A percentile compares a stretch with the other conserved stretches of the same genome.
These are phyloP conservation scores for Pseudomassariella vexata DNA, from an alignment of 2,329 filamentous ascomycete genomes.

Conservation along the genomic window DNA sequence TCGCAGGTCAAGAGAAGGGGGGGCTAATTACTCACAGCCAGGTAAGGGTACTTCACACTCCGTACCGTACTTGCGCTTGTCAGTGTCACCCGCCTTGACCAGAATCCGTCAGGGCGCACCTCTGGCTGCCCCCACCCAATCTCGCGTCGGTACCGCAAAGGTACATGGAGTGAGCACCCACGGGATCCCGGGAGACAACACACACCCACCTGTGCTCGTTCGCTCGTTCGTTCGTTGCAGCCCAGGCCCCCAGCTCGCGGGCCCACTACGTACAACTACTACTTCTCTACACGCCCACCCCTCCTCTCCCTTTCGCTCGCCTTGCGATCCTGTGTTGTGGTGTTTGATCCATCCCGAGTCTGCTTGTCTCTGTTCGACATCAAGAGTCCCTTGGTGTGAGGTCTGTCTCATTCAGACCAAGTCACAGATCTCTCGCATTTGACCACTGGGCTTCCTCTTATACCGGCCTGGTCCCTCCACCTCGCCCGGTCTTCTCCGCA, in stretches of 20 bases:
- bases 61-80: too few relatives aligned
- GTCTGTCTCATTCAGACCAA: conserved; percentile 25
- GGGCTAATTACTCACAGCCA: too few relatives aligned
- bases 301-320: conserved; percentile 23
- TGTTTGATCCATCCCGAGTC: conserved; percentile 26
- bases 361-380: conserved; percentile 23
- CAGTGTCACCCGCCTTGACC: conserved; percentile 21
- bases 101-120: conserved; percentile 14
- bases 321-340: conserved; percentile 23
- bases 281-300: conserved; percentile 25
- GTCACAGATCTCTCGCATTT: conserved; percentile 15
- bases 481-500: conserved; percentile 9
- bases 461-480: conserved; percentile 17
- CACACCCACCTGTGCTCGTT: conserved; percentile 6
- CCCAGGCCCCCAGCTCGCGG: too few relatives aligned
- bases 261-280: conserved; percentile 20
- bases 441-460: conserved; percentile 20
- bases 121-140: conserved; percentile 21
- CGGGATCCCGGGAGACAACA: conserved; percentile 16
- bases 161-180: conserved; percentile 19
- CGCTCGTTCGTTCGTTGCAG: too few relatives aligned
- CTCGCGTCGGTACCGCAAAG: conserved; percentile 20
- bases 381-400: conserved; percentile 23
- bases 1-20: too few relatives aligned
- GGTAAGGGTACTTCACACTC: too few relatives aligned